Evolutionary conservation across 352 stramenopile species (phyloP).

Genomic region (Albugo laibachii): DNA sequence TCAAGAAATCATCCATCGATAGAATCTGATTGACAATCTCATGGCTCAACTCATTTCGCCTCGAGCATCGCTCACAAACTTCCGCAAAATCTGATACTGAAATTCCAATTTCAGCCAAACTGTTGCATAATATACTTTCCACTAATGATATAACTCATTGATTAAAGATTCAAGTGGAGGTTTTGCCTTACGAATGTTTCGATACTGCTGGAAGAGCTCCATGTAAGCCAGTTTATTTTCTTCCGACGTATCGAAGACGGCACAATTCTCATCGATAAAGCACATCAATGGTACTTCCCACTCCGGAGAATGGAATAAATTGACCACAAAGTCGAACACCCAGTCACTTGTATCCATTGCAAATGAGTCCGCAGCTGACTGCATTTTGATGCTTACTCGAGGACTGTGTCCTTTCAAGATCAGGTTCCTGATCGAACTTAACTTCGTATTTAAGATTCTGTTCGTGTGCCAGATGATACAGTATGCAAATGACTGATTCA

Average conservation of each 20-base stretch:
- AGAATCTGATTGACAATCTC: slow-evolving; percentile 77
- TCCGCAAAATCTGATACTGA: slow-evolving; percentile 62
- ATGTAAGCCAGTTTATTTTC: slow-evolving; percentile 84
- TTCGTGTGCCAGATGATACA: too few relatives aligned
- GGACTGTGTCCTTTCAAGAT: too few relatives aligned
- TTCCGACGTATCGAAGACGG: slow-evolving; percentile 73
- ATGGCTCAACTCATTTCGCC: slow-evolving; percentile 35
- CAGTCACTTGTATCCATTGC: slow-evolving; percentile 52
- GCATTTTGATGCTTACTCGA: too few relatives aligned
- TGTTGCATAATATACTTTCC: slow-evolving; percentile 52
- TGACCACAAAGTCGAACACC: slow-evolving; percentile 80
- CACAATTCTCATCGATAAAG: slow-evolving; percentile 81
- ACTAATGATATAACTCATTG: slow-evolving; percentile 14
- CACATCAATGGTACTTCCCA: slow-evolving; percentile 79
- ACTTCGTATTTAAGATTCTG: too few relatives aligned
- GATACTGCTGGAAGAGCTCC: slow-evolving; percentile 68
- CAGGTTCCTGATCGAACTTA: too few relatives aligned
- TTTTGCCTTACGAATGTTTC: slow-evolving; percentile 19
- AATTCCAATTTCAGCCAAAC: slow-evolving; percentile 73
- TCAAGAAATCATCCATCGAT: slow-evolving; percentile 80
- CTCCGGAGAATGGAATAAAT: slow-evolving; percentile 68
- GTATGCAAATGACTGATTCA: too few relatives aligned
- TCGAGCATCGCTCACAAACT: slow-evolving; percentile 47
- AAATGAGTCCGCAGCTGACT: slow-evolving; percentile 6
- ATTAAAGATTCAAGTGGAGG: neutral